Base-by-base conservation (phyloP, 352 stramenopile species). In the Globisporangium alternatum region DNA sequence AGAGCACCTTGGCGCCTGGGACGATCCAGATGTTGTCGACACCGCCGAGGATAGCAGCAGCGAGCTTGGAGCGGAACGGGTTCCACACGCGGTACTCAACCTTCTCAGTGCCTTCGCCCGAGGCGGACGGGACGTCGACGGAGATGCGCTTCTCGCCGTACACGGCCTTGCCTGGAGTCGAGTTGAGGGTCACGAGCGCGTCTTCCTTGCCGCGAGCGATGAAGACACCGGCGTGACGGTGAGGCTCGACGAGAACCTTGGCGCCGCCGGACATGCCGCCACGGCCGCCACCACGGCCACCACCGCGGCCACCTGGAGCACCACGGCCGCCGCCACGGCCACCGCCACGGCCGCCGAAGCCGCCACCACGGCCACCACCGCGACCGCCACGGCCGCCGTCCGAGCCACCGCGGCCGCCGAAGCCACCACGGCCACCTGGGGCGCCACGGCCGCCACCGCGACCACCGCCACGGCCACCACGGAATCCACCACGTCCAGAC, bases 81-180 rank as follows among this genome's bases (percentile, higher is more conserved):
- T 99, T 99, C 98, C 98, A 99, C 64, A 99, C 97, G 66, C 98
- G 95, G 84, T 99, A 99, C 82, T 99, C 98, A 37, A 99, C 91
- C 89, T 99, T 99, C 68, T 96, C 91, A 0, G 90, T 90, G 60
- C 89, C 88, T 67, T 97, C 90, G 44, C 91, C 85, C 54, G 84
- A 89, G 44, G 93, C 89, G 13, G 89, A 78, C 7, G 96, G 88
- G 41, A 96, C 95, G 60, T 99, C 98, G 2, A 99, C 97, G 53
- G 90, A 98, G 68, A 99, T 99, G 71, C 96, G 87, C 86, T 99
- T 99, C 80, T 99, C 98, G 65, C 97, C 98, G 82, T 99, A 99
- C 41, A 99, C 98, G n/a, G 71, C 92, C 86, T 99, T 98, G 73
- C 97, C 97, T 31, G 98, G 98, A 30, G 97, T 99, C 66, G 93